These are phyloP conservation scores for Salix udensis DNA, from an alignment of 345 rosid genomes.

Conservation along the genomic window DNA sequence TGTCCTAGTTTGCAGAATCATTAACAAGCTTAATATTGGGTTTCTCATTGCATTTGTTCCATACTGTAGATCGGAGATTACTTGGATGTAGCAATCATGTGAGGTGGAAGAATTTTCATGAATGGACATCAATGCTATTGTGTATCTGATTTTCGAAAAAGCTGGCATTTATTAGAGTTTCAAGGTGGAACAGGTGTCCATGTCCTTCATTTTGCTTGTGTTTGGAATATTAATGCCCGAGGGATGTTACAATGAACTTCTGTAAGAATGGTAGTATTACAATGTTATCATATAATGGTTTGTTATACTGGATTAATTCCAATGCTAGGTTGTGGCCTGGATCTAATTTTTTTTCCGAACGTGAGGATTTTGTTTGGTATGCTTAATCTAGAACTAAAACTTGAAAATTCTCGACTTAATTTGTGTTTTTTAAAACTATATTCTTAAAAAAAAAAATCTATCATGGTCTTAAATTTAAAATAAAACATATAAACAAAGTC, in stretches of 20 bases:
- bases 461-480: too few relatives aligned
- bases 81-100: conserved; percentile 19
- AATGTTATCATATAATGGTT: neutral
- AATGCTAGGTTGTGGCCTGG: too few relatives aligned
- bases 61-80: conserved; percentile 17
- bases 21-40: neutral
- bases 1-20: neutral
- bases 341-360: too few relatives aligned
- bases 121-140: neutral
- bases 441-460: too few relatives aligned
- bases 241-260: neutral
- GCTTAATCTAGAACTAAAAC: neutral
- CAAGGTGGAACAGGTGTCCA: too few relatives aligned
- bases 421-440: too few relatives aligned
- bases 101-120: neutral
- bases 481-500: too few relatives aligned
- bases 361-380: neutral
- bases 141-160: neutral
- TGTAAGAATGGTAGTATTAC: neutral
- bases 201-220: neutral
- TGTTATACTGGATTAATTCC: too few relatives aligned
- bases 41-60: neutral
- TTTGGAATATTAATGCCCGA: neutral
- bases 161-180: neutral
- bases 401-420: too few relatives aligned